Conservation (phyloP, 345 rosid genomes). For the Excoecaria agallocha region DNA sequence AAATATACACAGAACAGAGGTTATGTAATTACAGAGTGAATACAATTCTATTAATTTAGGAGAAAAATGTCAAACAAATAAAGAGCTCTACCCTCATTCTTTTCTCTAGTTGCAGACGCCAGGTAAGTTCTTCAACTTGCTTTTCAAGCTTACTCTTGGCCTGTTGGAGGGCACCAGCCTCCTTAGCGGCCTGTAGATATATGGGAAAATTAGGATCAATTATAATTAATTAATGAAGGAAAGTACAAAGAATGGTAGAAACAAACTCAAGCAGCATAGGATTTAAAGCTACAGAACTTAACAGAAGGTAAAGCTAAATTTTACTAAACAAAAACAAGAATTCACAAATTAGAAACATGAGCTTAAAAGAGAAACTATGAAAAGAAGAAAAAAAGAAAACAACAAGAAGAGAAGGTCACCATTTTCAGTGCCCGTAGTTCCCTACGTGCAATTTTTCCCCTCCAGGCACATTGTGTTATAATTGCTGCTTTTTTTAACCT, state of each 20-base stretch:
- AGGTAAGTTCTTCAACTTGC: slow-evolving; percentile 97
- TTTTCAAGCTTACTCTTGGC: slow-evolving; percentile 96
- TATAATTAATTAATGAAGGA: background rate
- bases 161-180: slow-evolving; percentile 99
- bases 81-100: slow-evolving; percentile 74
- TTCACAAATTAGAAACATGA: background rate
- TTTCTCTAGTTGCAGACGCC: slow-evolving; percentile 96
- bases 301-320: background rate
- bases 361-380: background rate
- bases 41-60: too few relatives aligned
- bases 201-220: slow-evolving; percentile 8
- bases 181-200: slow-evolving; percentile 76
- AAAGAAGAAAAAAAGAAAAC: background rate
- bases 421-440: slow-evolving; percentile 90
- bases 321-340: background rate
- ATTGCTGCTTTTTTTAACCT: slow-evolving; percentile 73
- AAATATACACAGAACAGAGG: background rate
- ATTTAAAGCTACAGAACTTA: background rate
- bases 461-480: slow-evolving; percentile 89
- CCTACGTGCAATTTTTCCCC: slow-evolving; percentile 86
- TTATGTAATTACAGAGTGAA: too few relatives aligned
- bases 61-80: background rate
- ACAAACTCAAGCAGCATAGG: background rate
- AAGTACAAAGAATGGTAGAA: too few relatives aligned
- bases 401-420: slow-evolving; percentile 34